Percentiles rank a stretch among this genome's conserved stretches.
phyloP scores from a whole-genome alignment of 2,329 filamentous ascomycete genomes.

The Cladophialophora chaetospira region DNA sequence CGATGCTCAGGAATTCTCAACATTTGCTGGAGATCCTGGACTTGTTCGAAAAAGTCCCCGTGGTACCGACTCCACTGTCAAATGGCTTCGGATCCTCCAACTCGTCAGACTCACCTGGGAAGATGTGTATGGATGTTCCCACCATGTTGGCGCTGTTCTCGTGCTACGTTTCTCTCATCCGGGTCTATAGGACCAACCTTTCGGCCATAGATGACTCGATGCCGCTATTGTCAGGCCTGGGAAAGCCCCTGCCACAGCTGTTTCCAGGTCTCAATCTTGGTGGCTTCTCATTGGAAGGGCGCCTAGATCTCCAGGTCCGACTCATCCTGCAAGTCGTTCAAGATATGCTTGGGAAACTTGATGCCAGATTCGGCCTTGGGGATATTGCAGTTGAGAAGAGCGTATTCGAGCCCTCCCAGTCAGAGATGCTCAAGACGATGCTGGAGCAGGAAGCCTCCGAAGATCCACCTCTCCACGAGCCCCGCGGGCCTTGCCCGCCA shows the following conservation, averaged over 20 bases:
- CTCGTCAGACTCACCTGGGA: not conserved
- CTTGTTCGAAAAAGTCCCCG: not conserved
- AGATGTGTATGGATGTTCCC: conserved; percentile 4
- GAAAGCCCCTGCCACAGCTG: conserved; percentile 3
- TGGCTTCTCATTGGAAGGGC: conserved; percentile 10
- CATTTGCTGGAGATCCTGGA: conserved; percentile 10
- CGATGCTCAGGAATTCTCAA: conserved; percentile 14
- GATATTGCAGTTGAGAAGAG: not conserved
- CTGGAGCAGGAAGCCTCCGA: conserved; percentile 10
- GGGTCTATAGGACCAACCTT: conserved; percentile 14
- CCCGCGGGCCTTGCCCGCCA: conserved; percentile 7
- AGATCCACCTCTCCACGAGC: conserved; percentile 12
- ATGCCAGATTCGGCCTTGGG: conserved; percentile 9
- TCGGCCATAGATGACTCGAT: conserved; percentile 17
- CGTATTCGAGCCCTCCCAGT: conserved; percentile 2
- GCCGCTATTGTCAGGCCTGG: not conserved
- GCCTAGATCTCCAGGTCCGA: conserved; percentile 15
- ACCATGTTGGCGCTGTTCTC: conserved; percentile 9
- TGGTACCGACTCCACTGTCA: not conserved
- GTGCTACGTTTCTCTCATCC: conserved; percentile 12
- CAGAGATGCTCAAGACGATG: conserved; percentile 10
- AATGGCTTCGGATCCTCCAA: not conserved
- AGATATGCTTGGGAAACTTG: conserved; percentile 11
- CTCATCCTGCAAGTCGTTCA: conserved; percentile 15
- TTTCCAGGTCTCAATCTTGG: conserved; percentile 15